Conservation (phyloP, 805 yeast species). For the Jamesozyma spencerorum region DNA sequence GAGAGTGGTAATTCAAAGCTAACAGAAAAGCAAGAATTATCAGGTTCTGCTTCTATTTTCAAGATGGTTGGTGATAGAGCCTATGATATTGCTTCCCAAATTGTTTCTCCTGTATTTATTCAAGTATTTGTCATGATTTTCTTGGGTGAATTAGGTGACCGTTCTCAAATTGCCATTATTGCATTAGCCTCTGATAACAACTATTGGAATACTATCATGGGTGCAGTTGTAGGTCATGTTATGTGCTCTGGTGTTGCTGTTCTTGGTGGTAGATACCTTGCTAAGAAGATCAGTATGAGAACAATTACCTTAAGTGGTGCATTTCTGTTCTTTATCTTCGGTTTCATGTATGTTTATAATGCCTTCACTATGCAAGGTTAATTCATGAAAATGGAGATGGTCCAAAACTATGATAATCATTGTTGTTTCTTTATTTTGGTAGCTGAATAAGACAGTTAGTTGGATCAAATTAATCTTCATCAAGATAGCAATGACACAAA, state of each 20-base stretch:
- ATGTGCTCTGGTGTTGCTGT: conserved; percentile 87
- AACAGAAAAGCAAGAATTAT: conserved; percentile 6
- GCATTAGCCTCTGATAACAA: conserved; percentile 97
- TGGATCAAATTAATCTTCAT: too few relatives aligned
- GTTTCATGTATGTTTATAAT: conserved; percentile 69
- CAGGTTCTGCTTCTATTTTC: conserved; percentile 11
- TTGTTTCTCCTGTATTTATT: conserved; percentile 83
- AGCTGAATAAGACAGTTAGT: too few relatives aligned
- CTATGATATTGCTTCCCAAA: conserved; percentile 46
- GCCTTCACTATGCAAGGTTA: conserved; percentile 31
- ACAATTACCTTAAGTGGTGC: conserved; percentile 90
- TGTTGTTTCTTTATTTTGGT: neutral
- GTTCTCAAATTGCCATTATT: conserved; percentile 95
- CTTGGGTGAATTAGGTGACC: conserved; percentile 97
- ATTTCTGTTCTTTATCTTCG: conserved; percentile 71
- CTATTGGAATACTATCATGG: conserved; percentile 79
- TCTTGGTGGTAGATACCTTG: conserved; percentile 82
- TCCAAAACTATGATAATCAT: too few relatives aligned
- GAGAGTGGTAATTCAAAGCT: conserved; percentile 42
- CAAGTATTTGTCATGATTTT: conserved; percentile 94
- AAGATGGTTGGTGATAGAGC: conserved; percentile 40
- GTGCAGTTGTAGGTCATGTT: conserved; percentile 85
- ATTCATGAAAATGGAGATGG: too few relatives aligned
- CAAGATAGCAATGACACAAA: too few relatives aligned
- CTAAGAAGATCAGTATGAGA: conserved; percentile 83